These are phyloP conservation scores for Glycine latifolia DNA, from an alignment of 306 rosid species.

Conservation along the genomic window DNA sequence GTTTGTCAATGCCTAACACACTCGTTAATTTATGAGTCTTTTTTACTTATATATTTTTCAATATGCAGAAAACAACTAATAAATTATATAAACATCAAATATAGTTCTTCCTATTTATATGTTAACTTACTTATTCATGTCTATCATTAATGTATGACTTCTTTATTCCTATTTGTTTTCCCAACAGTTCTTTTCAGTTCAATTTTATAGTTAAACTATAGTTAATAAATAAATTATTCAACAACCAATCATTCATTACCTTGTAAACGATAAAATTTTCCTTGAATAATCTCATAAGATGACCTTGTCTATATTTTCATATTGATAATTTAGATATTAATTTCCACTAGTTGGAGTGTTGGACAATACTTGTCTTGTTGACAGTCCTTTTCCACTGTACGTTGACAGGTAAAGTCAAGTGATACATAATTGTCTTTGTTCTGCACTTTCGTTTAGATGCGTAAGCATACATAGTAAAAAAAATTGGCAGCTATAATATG, in stretches of 20 bases:
- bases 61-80: neutral
- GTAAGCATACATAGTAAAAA: conserved; percentile 22
- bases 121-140: neutral
- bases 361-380: conserved; percentile 16
- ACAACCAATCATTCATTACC: conserved; percentile 21
- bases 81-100: neutral
- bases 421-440: conserved; percentile 19
- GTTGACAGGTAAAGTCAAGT: conserved; percentile 9
- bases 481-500: conserved; percentile 38
- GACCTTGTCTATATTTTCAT: neutral
- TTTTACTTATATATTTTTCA: neutral
- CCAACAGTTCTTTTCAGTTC: neutral
- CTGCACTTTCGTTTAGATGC: conserved; percentile 32
- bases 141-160: neutral
- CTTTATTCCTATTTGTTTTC: neutral
- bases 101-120: neutral
- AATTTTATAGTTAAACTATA: neutral
- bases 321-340: conserved; percentile 20
- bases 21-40: neutral
- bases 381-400: neutral
- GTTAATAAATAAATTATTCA: neutral
- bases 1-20: too few relatives aligned
- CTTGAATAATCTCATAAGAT: too few relatives aligned
- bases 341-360: conserved; percentile 18
- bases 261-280: neutral